Base-by-base conservation (phyloP, 768 basidiomycete genomes). In the Xerocomus potaroensis region DNA sequence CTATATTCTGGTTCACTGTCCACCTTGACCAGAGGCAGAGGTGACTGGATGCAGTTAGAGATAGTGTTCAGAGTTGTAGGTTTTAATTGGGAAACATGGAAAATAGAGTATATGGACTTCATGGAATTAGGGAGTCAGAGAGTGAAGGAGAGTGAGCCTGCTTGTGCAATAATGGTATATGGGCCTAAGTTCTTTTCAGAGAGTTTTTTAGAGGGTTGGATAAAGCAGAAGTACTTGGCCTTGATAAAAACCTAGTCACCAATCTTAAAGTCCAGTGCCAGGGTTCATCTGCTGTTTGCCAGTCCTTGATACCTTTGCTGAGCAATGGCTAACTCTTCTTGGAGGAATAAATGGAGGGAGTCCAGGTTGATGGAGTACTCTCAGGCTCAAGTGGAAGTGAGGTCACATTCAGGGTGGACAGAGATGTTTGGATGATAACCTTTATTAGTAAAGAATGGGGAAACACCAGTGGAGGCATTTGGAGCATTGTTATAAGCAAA, bases 251-350 rank as follows among this genome's bases (percentile, higher is more conserved):
- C 32, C 8, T 35, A 24, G 14, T 47, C 39, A 41, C 46, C 16
- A 4, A 47, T 23, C 18, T 47, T 32, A 24, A 47, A 41, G 31
- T 47, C 30, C 2, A 11, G 36, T n/a, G 22, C 29, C 0, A 3
- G 35, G 15, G 38, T 24, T 34, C n/a, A 2, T 10, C 19, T 33
- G 5, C 19, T 23, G 29, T 49, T 9, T 1, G 24, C 27, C 4
- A 41, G 41, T 31, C 23, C 35, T 48, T 48, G 47, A n/a, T 37
- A 48, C 3, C 2, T 0, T n/a, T 39, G 14, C 9, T 49, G 27
- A 1, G 18, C 10, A 5, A 3, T 2, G 5, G 27, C 18, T 19
- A 45, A 36, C 18, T 45, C 43, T 11, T 15, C 5, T 6, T 9
- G 12, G 11, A 45, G 45, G 30, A 31, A 38, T 11, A 22, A 1